Evolutionary conservation across 2,329 filamentous ascomycete genomes (phyloP), one percentile per base, ranked within the genome.

Genomic region (Domatiomyces catenatus): DNA sequence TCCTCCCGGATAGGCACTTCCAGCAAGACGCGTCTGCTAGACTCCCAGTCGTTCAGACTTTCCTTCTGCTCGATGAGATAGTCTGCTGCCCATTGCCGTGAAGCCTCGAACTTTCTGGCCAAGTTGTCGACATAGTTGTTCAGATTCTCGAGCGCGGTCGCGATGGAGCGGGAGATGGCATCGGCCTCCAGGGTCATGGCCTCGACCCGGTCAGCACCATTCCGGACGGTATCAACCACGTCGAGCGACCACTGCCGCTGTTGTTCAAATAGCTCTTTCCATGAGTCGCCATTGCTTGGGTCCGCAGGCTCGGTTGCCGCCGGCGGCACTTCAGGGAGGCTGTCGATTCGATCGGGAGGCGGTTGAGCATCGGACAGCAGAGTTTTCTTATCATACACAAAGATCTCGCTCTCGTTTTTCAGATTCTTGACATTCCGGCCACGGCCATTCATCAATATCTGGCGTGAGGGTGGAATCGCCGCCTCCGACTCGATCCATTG

Each of bases 361-460:
- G 78, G 67, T 56, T 82, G 66, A 53, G 61, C 71, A 63, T 64
- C 69, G 44, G 69, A 64, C 53, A 63, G 67, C 48, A 83, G 80
- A 60, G 83, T 79, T 58, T 82, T 80, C 55, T 88, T 84, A 67
- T 95, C 88, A 68, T 94, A 98, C 48, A 96, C 79, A 64, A 85
- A 96, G 51, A 98, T 81, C 65, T 96, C 88, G 58, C 80, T 85
- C 83, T 93, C 59, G 49, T 57, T 54, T 47, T 42, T 50, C n/a
- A 57, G 84, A 36, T 81, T 72, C 68, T 89, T 89, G 62, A 92
- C 80, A 60, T 86, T 85, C 68, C 85, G 89, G 47, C 90, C 90
- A 58, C 86, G 80, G 3, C 80, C 75, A 12, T 88, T 95, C 69
- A 98, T 80, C 57, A 90, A 75, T 58, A 98, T 89, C 65, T 96